These are phyloP conservation scores for Toxicodendron radicans DNA, from an alignment of 345 rosid genomes.

Conservation along the genomic window DNA sequence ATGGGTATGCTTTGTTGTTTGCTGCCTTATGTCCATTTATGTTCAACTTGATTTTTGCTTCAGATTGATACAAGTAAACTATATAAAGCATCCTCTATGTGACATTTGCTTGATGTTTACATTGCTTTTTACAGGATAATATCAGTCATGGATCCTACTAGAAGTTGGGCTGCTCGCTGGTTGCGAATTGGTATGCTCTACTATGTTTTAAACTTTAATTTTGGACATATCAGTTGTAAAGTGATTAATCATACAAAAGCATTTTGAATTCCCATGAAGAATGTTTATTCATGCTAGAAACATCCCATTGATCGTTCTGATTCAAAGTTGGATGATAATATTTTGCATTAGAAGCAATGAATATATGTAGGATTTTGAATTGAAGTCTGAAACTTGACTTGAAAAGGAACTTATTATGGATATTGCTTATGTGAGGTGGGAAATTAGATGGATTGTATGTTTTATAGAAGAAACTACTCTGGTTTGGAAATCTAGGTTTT, in stretches of 20 bases:
- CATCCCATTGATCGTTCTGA: not conserved
- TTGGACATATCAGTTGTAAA: too few species aligned
- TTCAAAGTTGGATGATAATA: not conserved
- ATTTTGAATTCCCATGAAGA: not conserved
- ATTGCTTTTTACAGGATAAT: slow-evolving; percentile 53
- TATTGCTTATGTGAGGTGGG: not conserved
- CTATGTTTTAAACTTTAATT: too few species aligned
- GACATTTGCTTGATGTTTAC: not conserved
- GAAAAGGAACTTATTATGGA: not conserved
- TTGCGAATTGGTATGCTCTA: slow-evolving; percentile 70
- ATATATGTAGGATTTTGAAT: not conserved
- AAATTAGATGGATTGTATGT: too few species aligned
- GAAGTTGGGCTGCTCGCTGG: slow-evolving; percentile 99
- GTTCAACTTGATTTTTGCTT: not conserved
- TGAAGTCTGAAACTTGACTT: not conserved
- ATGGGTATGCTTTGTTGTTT: slow-evolving; percentile 44
- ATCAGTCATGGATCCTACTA: slow-evolving; percentile 90
- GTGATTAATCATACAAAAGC: not conserved
- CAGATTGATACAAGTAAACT: not conserved
- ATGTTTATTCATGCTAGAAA: not conserved
- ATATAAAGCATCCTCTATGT: not conserved
- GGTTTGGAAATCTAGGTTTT: too few species aligned
- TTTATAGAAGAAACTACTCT: too few species aligned
- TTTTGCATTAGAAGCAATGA: not conserved
- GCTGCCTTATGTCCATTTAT: not conserved